Base-by-base conservation (phyloP, 2,329 filamentous ascomycete species). In the Myriosclerotinia scirpicola region DNA sequence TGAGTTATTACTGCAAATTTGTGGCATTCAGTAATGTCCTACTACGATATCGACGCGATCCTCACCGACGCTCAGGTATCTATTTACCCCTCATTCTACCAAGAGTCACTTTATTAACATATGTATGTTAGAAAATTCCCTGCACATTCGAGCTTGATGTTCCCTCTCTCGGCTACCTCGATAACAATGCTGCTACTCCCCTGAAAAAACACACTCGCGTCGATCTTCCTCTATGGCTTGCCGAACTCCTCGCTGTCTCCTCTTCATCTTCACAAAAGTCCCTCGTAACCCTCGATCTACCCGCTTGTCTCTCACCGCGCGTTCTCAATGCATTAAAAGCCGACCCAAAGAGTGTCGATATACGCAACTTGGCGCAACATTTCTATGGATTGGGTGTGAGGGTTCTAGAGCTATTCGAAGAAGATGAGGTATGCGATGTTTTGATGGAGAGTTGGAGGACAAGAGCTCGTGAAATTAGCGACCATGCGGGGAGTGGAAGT, bases 141-240 rank as follows among this genome's bases (percentile, higher is more conserved):
- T 97, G 93, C 81, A 96, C 91, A 62, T 97, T 98, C 80, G 91
- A 97, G 76, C 86, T 97, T 75, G 90, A 94, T 68, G 89, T 97
- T 42, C 90, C 93, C 26, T 88, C 91, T 66, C 86, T 98, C 55
- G 93, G 93, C 72, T 92, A 96, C 77, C 84, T 99, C 68, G 93
- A 96, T 79, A 93, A 93, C 75, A 94, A 92, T 75, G 85, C 90
- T 34, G 77, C 79, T 2, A 80, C 83, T 42, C 79, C 90, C 76
- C 88, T 98, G 73, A 95, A 94, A 77, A 80, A 88, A 65, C 91
- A 91, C 68, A 94, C 92, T 0, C 87, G 89, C 54, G 83, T 98
- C 56, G 86, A 90, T 69, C 87, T 98, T 0, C 95, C 95, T 2
- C 84, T 98, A 71, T 99, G 95, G 95, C 87, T 99, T 15, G 93